Evolutionary conservation across 116 monocot genomes (phyloP).

Genomic region (Trichopus zeylanicus): DNA sequence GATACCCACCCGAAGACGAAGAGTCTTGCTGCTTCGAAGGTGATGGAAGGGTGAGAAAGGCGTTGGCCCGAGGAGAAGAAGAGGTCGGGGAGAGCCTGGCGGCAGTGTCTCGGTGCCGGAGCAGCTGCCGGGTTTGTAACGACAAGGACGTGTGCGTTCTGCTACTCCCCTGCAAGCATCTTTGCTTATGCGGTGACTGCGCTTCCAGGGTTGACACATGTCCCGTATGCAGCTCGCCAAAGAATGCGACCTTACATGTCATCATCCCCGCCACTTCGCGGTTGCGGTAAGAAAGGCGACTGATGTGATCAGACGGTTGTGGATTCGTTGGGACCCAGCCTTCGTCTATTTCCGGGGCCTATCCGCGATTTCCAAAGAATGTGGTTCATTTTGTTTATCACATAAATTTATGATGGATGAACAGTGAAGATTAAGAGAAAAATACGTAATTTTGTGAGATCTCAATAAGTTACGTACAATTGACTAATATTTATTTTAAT

Average conservation of each 20-base stretch:
- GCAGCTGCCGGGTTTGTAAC: conserved; percentile 24
- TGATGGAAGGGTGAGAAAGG: neutral
- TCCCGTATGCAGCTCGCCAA: conserved; percentile 39
- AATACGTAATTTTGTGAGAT: no score
- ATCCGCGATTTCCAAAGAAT: no score
- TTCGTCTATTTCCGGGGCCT: no score
- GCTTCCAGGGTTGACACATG: conserved; percentile 26
- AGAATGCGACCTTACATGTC: conserved; percentile 44
- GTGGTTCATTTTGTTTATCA: no score
- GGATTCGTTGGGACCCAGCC: no score
- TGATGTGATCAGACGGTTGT: no score
- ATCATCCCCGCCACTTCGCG: no score
- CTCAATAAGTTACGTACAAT: no score
- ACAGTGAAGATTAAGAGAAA: no score
- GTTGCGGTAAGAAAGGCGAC: no score
- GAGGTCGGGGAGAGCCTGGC: neutral
- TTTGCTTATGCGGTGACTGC: conserved; percentile 44
- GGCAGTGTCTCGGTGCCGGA: neutral
- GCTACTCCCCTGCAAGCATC: conserved; percentile 50
- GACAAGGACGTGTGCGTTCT: conserved; percentile 23
- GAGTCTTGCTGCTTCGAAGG: conserved; percentile 22
- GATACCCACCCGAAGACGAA: conserved; percentile 11
- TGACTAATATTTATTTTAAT: no score
- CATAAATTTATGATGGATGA: no score
- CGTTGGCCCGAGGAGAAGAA: neutral